Evolutionary conservation across 257 asterid genomes (phyloP).

Genomic region (Nicotiana knightiana): DNA sequence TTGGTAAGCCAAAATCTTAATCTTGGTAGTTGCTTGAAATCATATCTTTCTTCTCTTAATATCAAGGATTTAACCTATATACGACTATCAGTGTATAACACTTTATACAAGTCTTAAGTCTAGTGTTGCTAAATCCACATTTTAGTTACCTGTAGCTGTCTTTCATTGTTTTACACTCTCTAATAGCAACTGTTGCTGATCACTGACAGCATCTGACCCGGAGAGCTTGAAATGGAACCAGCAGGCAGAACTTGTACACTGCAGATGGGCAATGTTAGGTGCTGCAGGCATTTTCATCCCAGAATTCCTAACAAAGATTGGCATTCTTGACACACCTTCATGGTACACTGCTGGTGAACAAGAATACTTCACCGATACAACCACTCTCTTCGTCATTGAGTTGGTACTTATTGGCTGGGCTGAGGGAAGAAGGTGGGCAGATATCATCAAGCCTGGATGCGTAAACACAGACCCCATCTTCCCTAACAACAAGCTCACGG

Average conservation of each 20-base stretch:
- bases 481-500: slow-evolving; percentile 98
- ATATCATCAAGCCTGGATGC: slow-evolving; percentile 82
- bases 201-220: slow-evolving; percentile 73
- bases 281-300: slow-evolving; percentile 99
- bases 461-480: slow-evolving; percentile 97
- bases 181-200: neutral
- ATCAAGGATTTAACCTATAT: too few species aligned
- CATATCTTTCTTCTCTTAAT: neutral
- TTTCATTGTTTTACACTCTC: too few species aligned
- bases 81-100: too few species aligned
- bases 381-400: slow-evolving; percentile 78
- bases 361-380: slow-evolving; percentile 90
- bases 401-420: slow-evolving; percentile 96
- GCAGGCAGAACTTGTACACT: slow-evolving; percentile 89
- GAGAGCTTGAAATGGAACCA: slow-evolving; percentile 89
- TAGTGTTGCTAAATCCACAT: too few species aligned
- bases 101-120: too few species aligned
- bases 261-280: slow-evolving; percentile 98
- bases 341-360: slow-evolving; percentile 97
- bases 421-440: slow-evolving; percentile 99
- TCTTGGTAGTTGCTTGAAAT: neutral
- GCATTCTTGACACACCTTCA: slow-evolving; percentile 92
- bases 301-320: slow-evolving; percentile 83
- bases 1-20: slow-evolving; percentile 33
- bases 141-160: too few species aligned